These are phyloP conservation scores for Stentor roeselii DNA, from an alignment of 73 alveolate species.

Conservation along the genomic window DNA sequence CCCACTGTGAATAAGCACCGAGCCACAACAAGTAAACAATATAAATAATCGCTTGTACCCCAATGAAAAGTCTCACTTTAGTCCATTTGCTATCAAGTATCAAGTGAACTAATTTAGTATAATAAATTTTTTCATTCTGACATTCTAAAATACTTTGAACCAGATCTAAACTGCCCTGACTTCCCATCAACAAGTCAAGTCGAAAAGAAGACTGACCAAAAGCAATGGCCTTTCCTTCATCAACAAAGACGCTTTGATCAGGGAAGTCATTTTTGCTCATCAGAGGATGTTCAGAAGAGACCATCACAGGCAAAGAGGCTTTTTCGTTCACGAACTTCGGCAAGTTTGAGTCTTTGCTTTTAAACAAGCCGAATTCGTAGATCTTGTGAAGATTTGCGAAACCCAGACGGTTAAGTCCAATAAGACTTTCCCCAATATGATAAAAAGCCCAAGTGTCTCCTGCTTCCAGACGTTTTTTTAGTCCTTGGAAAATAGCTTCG, in stretches of 20 bases:
- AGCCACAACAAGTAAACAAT: not conserved
- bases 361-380: not conserved
- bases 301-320: not conserved
- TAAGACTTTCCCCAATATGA: not conserved
- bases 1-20: not conserved
- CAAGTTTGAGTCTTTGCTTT: not conserved
- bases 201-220: not conserved
- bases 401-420: not conserved
- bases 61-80: not conserved
- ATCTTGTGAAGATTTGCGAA: not conserved
- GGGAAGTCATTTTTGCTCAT: not conserved
- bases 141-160: not conserved
- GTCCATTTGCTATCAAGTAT: conserved; percentile 5
- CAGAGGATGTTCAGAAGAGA: not conserved
- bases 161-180: conserved; percentile 1
- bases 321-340: not conserved
- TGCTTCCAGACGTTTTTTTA: not conserved
- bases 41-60: not conserved
- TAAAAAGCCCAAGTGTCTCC: not conserved
- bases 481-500: not conserved
- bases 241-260: not conserved
- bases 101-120: not conserved
- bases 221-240: conserved; percentile 15
- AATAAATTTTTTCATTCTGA: not conserved
- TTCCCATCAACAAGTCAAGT: not conserved